These are phyloP conservation scores for Dactylellina leptospora DNA, from an alignment of 2,329 filamentous ascomycete genomes.

Conservation along the genomic window DNA sequence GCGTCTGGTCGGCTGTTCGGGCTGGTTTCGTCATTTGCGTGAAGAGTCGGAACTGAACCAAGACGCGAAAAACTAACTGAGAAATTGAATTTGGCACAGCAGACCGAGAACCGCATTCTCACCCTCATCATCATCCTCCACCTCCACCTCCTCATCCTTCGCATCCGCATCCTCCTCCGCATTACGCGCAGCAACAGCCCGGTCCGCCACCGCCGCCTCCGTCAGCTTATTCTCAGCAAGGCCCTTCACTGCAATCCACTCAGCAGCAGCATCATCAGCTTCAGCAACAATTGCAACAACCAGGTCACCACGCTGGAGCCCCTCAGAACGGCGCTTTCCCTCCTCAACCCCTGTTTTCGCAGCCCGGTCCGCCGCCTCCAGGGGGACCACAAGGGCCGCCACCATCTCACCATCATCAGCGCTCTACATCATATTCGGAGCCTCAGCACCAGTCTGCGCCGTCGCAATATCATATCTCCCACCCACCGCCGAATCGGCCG, in stretches of 20 bases:
- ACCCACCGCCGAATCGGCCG: constrained; percentile 27
- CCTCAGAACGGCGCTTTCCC: constrained; percentile 43
- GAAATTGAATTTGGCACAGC: constrained; percentile 16
- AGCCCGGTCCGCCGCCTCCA: constrained; percentile 23
- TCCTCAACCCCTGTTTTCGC: constrained; percentile 50
- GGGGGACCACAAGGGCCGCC: constrained; percentile 13
- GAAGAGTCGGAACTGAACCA: constrained; percentile 10
- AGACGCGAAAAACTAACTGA: constrained; percentile 30
- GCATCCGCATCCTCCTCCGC: constrained; percentile 24
- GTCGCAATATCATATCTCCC: constrained; percentile 37
- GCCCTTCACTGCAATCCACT: constrained; percentile 45
- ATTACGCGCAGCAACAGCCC: constrained; percentile 35
- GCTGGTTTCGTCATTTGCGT: constrained; percentile 50
- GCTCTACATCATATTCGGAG: constrained; percentile 43
- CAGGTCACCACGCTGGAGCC: constrained; percentile 32
- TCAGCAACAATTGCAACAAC: constrained; percentile 52
- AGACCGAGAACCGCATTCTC: constrained; percentile 17
- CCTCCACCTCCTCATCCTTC: constrained; percentile 6
- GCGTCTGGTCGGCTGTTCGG: constrained; percentile 44
- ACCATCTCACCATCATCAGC: constrained; percentile 46
- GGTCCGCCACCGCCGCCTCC: constrained; percentile 44
- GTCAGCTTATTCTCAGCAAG: constrained; percentile 8
- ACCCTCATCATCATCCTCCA: constrained; percentile 13
- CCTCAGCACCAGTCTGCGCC: constrained; percentile 17
- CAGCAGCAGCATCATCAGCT: constrained; percentile 53